Percentiles rank a stretch among this genome's conserved stretches.
phyloP scores from a whole-genome alignment of 306 rosid genomes.

The Vicia faba region DNA sequence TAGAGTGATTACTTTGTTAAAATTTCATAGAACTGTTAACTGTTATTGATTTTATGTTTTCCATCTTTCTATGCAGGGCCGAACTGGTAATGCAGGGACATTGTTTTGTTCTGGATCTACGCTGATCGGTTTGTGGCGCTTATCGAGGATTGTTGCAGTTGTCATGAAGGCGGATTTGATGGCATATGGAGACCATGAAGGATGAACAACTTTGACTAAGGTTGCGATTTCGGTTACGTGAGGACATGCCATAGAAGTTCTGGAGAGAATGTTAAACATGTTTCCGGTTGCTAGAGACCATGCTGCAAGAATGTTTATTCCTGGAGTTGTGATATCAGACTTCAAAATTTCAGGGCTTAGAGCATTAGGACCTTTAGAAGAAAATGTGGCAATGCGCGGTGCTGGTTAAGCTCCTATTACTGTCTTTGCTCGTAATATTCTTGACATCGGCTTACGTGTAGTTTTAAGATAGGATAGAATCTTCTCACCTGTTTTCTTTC shows the following conservation, averaged over 20 bases:
- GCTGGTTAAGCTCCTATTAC: slow-evolving; percentile 69
- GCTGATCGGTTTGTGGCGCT: no score
- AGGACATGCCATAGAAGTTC: slow-evolving; percentile 92
- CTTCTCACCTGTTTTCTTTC: slow-evolving; percentile 49
- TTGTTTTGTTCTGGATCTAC: no score
- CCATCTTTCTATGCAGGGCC: no score
- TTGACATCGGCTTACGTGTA: slow-evolving; percentile 55
- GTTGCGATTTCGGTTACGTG: slow-evolving; percentile 85
- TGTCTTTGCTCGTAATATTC: slow-evolving; percentile 66
- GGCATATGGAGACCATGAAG: slow-evolving; percentile 85
- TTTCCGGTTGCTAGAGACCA: slow-evolving; percentile 76
- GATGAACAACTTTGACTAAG: slow-evolving; percentile 76
- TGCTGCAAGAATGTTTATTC: slow-evolving; percentile 85
- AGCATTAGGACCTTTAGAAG: slow-evolving; percentile 81
- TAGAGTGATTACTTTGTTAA: no score
- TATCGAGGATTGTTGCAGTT: no score
- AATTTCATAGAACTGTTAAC: no score
- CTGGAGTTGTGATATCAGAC: no score
- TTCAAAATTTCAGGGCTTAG: slow-evolving; percentile 82
- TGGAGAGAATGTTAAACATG: slow-evolving; percentile 70
- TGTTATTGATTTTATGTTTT: no score
- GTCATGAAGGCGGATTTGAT: slow-evolving; percentile 93
- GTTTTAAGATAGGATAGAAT: slow-evolving; percentile 57
- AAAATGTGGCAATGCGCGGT: slow-evolving; percentile 77
- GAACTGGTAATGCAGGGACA: no score